Base-by-base conservation (phyloP, 352 stramenopile species). In the Stramenopiles sp. region DNA sequence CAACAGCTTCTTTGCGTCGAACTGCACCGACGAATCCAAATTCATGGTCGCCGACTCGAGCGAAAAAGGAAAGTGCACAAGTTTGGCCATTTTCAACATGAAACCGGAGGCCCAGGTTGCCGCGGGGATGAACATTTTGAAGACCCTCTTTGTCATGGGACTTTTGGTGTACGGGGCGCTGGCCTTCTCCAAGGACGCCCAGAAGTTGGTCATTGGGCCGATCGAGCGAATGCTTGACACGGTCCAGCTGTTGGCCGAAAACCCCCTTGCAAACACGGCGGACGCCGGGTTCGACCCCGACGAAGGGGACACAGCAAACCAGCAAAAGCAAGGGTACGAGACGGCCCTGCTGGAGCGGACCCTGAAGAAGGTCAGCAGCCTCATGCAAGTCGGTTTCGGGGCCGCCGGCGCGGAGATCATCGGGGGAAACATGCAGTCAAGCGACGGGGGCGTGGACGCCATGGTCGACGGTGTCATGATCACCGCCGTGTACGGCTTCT, bases 401-500 rank as follows among this genome's bases (percentile, higher is more conserved):
- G 86, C 85, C 0, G 86, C 86, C 0, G 86, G 86, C 0, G 86
- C 85, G 3, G 85, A 91, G 53, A 90, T 91, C 35, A 89, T 91
- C 43, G 86, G 85, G 68, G 89, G 89, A 73, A 90, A 91, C 79
- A 91, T 91, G 84, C 43, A 53, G n/a, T 85, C 85, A 37, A 87
- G 82, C 3, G 43, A 53, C 25, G 89, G 88, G 2, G 88, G 94
- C 68, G 80, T 94, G 0, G 85, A 92, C 74, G 85, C 88, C 18
- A 94, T 93, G 87, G 83, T 82, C 79, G 92, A 85, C 0, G 88
- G 88, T 33, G 90, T 93, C 74, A 91, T 91, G 79, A 90, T 93
- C 75, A 92, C 88, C 32, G 90, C 92, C 18, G 88, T 97, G 76
- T 97, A 96, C 82, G 90, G 86, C 2, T 97, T 96, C 77, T 95